Evolutionary conservation across 169 alveolate genomes (phyloP).

Genomic region (Plasmodium inui): DNA sequence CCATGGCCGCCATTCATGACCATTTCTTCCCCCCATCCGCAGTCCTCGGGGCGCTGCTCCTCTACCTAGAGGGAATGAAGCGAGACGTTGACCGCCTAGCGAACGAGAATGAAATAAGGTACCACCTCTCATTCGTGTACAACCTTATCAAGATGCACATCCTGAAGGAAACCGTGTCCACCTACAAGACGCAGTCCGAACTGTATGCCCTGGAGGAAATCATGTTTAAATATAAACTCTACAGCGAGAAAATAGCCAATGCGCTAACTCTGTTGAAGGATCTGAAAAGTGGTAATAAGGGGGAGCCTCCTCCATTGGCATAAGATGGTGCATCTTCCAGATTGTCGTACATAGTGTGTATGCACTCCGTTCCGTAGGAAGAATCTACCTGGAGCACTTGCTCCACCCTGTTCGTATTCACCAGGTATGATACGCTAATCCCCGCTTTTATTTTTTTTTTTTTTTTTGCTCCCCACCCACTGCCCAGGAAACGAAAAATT

Average conservation of each 20-base stretch:
- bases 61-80: constrained; percentile 18
- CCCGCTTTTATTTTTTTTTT: background rate
- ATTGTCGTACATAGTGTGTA: background rate
- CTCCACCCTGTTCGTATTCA: background rate
- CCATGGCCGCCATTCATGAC: background rate
- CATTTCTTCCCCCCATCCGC: background rate
- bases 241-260: constrained; percentile 39
- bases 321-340: background rate
- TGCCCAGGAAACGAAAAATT: constrained; percentile 1
- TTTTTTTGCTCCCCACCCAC: background rate
- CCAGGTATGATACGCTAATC: background rate
- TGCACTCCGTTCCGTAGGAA: background rate
- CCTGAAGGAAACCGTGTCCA: background rate
- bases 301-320: background rate
- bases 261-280: background rate
- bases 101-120: constrained; percentile 52
- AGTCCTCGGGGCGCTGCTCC: constrained; percentile 39
- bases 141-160: constrained; percentile 29
- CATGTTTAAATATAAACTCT: constrained; percentile 49
- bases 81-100: background rate
- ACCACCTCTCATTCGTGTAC: constrained; percentile 52
- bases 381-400: background rate
- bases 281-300: constrained; percentile 25
- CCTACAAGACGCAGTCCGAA: background rate
- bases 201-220: constrained; percentile 34